phyloP scores from a whole-genome alignment of 2,329 filamentous ascomycete genomes.

The Colletotrichum orbiculare region DNA sequence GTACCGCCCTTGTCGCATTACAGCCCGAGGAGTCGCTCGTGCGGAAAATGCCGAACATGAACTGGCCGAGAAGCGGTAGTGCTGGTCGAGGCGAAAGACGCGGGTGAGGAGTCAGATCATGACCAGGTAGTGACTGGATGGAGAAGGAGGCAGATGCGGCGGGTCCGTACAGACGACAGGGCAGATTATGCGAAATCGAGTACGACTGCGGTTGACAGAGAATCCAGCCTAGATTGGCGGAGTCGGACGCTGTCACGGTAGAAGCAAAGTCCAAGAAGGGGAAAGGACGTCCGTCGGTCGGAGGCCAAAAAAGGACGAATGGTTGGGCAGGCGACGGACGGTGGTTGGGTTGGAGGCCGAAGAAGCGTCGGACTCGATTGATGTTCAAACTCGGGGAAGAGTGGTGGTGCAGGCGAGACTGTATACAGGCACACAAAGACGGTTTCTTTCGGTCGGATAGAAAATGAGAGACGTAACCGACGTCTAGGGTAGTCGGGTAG shows the following conservation, averaged over 20 bases:
- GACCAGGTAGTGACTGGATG: too few species aligned
- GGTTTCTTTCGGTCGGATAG: background rate
- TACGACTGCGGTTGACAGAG: too few species aligned
- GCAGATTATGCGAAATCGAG: constrained; percentile 1
- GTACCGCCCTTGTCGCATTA: constrained; percentile 34
- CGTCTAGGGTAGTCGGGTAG: too few species aligned
- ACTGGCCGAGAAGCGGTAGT: constrained; percentile 3
- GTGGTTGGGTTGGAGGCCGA: constrained; percentile 5
- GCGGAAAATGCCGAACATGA: background rate
- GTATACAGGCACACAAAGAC: too few species aligned
- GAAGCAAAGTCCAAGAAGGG: constrained; percentile 20
- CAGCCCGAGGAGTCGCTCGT: constrained; percentile 17
- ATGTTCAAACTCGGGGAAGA: too few species aligned
- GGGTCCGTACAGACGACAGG: constrained; percentile 29
- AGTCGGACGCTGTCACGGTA: background rate
- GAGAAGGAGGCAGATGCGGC: constrained; percentile 22
- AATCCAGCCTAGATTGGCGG: background rate
- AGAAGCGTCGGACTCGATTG: constrained; percentile 30
- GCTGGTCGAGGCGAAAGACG: background rate
- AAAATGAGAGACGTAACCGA: background rate
- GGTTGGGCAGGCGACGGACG: constrained; percentile 16
- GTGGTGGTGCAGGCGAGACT: too few species aligned
- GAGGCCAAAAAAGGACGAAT: constrained; percentile 14
- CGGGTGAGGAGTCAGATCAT: constrained; percentile 17
- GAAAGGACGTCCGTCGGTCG: constrained; percentile 27